These are phyloP conservation scores for Flaveria ramosissima DNA, from an alignment of 129 eudicot species.

Conservation along the genomic window DNA sequence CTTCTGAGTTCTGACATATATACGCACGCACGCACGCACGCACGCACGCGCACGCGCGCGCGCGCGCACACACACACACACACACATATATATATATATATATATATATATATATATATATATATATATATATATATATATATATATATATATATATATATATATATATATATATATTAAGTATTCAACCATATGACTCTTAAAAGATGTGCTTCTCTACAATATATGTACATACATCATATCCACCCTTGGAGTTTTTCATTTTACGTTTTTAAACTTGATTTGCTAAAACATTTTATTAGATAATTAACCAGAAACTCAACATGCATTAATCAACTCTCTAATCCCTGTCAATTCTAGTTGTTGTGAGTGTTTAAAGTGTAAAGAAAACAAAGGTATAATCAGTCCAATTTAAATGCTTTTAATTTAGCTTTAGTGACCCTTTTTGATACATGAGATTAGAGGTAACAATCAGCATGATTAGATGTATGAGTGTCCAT, in stretches of 20 bases:
- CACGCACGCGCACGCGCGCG: no score
- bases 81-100: no score
- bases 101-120: no score
- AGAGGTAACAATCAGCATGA: slow-evolving; percentile 44
- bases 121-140: no score
- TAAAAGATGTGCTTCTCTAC: background rate
- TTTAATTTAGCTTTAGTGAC: slow-evolving; percentile 34
- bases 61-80: no score
- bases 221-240: background rate
- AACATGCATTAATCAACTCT: slow-evolving; percentile 11
- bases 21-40: no score
- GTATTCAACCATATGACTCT: background rate
- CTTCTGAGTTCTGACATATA: background rate
- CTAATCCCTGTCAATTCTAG: slow-evolving; percentile 29
- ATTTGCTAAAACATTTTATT: background rate
- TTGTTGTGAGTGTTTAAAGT: slow-evolving; percentile 27
- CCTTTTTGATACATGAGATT: slow-evolving; percentile 41
- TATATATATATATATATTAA: no score
- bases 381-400: slow-evolving; percentile 35
- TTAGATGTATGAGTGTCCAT: slow-evolving; percentile 45
- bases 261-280: background rate
- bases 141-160: no score
- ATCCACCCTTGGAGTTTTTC: background rate
- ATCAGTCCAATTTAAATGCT: slow-evolving; percentile 33
- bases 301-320: slow-evolving; percentile 18